Evolutionary conservation across 73 alveolate species (phyloP).

Genomic region (Paramecium tetraurelia): DNA sequence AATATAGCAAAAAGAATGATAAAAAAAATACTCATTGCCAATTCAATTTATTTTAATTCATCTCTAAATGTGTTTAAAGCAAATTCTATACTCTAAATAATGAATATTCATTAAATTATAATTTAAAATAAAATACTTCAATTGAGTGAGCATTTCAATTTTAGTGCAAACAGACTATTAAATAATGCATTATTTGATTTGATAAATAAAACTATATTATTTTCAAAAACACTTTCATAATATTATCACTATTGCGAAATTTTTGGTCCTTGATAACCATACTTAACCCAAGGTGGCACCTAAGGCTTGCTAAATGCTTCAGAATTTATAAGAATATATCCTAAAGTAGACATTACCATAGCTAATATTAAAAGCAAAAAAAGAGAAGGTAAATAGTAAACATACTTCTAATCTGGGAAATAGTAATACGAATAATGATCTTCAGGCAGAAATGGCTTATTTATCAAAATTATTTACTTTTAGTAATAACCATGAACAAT

Average conservation of each 20-base stretch:
- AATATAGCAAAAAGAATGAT: too few relatives aligned
- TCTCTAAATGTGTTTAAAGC: too few relatives aligned
- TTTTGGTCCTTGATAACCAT: conserved; percentile 22
- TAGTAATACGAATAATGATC: conserved; percentile 15
- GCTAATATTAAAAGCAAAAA: background rate
- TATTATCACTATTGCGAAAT: background rate
- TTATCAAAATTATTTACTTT: background rate
- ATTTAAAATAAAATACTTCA: background rate
- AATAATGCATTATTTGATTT: background rate
- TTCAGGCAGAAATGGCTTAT: conserved; percentile 47
- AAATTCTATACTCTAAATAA: too few relatives aligned
- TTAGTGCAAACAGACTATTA: background rate
- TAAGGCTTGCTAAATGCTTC: conserved; percentile 12
- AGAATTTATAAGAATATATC: conserved; percentile 33
- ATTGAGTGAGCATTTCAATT: too few relatives aligned
- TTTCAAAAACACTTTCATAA: background rate
- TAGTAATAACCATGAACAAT: conserved; percentile 28
- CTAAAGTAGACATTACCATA: background rate
- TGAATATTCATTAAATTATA: background rate
- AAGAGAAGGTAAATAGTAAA: conserved; percentile 31
- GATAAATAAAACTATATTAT: background rate
- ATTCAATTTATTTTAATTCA: background rate
- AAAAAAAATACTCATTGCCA: too few relatives aligned
- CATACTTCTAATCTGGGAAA: conserved; percentile 45
- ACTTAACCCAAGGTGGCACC: conserved; percentile 14